Conservation (phyloP, 2,329 filamentous ascomycete genomes). For the Cladophialophora chaetospira region DNA sequence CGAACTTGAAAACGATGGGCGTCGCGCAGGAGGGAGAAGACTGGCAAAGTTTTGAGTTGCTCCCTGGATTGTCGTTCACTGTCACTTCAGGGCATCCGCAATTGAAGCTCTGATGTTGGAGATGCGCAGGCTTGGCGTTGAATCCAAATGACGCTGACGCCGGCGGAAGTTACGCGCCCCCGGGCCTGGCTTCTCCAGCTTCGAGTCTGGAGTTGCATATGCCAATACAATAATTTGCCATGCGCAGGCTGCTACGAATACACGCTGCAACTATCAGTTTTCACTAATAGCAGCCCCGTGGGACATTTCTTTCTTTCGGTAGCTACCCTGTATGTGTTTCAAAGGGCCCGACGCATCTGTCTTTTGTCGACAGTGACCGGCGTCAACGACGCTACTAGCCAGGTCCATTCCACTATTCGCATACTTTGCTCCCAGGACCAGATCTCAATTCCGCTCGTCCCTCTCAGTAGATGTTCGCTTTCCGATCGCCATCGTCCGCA, state of each 20-base stretch:
- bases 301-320: neutral
- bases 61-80: neutral
- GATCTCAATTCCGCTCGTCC: neutral
- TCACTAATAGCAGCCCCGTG: neutral
- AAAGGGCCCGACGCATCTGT: conserved; percentile 3
- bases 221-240: conserved; percentile 11
- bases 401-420: conserved; percentile 5
- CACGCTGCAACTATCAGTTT: neutral
- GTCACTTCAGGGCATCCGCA: neutral
- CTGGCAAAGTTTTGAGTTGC: neutral
- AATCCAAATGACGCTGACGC: neutral
- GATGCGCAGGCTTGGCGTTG: conserved; percentile 7
- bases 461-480: conserved; percentile 11
- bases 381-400: conserved; percentile 6
- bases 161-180: conserved; percentile 4
- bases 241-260: conserved; percentile 10
- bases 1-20: neutral
- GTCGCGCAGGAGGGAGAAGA: neutral
- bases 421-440: neutral
- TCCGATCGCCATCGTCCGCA: conserved; percentile 9
- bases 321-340: conserved; percentile 1
- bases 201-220: neutral
- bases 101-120: conserved; percentile 6
- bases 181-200: conserved; percentile 7
- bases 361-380: conserved; percentile 7